These are phyloP conservation scores for Trametes elegans DNA, from an alignment of 768 basidiomycete species.

Conservation along the genomic window DNA sequence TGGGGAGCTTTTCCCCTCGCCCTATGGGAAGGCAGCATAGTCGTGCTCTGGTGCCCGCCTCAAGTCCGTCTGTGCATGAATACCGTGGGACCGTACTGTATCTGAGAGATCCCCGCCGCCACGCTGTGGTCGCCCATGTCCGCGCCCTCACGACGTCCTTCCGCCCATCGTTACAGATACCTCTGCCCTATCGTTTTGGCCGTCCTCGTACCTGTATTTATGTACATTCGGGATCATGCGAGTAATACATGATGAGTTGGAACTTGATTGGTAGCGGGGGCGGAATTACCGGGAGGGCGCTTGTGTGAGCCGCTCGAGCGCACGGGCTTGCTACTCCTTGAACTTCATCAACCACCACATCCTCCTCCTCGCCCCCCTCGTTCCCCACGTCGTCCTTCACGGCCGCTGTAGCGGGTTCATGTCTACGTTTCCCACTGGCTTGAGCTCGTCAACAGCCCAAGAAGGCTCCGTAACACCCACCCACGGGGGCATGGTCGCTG, in stretches of 20 bases:
- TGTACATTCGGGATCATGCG: constrained; percentile 1
- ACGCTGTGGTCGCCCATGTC: neutral
- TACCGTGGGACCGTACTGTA: neutral
- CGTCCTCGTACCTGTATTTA: no score
- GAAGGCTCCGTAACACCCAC: constrained; percentile 42
- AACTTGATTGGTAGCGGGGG: neutral
- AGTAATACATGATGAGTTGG: constrained; percentile 1
- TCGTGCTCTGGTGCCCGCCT: neutral
- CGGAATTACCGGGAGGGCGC: constrained; percentile 7
- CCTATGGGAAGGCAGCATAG: neutral
- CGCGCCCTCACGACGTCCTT: neutral
- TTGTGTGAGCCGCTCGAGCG: neutral
- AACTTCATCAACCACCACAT: constrained; percentile 19
- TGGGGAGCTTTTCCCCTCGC: neutral
- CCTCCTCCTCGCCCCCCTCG: neutral
- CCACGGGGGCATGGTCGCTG: constrained; percentile 53
- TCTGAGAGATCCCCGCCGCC: constrained; percentile 1
- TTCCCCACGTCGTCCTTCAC: neutral
- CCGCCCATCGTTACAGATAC: neutral
- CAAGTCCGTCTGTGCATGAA: neutral
- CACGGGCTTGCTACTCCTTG: neutral
- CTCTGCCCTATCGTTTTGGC: neutral
- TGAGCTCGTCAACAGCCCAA: constrained; percentile 20
- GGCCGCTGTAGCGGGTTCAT: constrained; percentile 28
- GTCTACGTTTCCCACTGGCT: constrained; percentile 48